A percentile compares a stretch with the other conserved stretches of the same genome.
These are phyloP conservation scores for Pseudogymnoascus sp. DNA, from an alignment of 2,329 filamentous ascomycete genomes.

Conservation along the genomic window DNA sequence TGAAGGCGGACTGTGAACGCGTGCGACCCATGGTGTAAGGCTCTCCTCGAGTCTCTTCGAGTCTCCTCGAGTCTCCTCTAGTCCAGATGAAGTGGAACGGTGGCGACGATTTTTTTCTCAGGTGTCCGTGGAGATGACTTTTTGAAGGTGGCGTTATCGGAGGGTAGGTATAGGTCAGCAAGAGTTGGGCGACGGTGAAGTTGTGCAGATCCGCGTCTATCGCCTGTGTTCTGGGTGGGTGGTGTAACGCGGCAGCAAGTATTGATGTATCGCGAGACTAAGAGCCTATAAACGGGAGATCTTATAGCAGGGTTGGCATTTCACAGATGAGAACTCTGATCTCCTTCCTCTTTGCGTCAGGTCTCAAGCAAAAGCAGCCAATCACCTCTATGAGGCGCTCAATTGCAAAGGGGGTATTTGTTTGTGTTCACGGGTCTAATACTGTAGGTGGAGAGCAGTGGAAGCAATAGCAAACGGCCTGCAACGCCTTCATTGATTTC, in stretches of 20 bases:
- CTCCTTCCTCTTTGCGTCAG: neutral
- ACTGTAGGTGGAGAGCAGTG: neutral
- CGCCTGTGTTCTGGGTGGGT: neutral
- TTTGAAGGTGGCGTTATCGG: neutral
- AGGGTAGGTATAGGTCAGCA: neutral
- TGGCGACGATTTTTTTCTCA: conserved; percentile 1
- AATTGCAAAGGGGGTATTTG: neutral
- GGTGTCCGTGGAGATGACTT: neutral
- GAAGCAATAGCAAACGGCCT: conserved; percentile 5
- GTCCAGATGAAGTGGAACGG: neutral
- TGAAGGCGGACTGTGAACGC: neutral
- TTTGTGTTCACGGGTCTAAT: neutral
- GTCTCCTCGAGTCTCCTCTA: neutral
- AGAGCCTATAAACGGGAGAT: neutral
- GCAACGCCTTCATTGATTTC: conserved; percentile 7
- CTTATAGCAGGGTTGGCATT: neutral
- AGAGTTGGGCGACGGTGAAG: neutral
- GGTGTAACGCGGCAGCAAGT: conserved; percentile 3
- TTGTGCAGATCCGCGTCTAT: conserved; percentile 5
- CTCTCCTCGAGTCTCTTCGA: neutral
- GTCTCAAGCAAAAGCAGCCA: neutral
- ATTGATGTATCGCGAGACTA: neutral
- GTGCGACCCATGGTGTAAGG: neutral
- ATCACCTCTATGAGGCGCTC: neutral
- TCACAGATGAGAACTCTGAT: neutral